phyloP scores from a whole-genome alignment of 1,139 yeast species.

The Kurtzmaniella quercitrusa region DNA sequence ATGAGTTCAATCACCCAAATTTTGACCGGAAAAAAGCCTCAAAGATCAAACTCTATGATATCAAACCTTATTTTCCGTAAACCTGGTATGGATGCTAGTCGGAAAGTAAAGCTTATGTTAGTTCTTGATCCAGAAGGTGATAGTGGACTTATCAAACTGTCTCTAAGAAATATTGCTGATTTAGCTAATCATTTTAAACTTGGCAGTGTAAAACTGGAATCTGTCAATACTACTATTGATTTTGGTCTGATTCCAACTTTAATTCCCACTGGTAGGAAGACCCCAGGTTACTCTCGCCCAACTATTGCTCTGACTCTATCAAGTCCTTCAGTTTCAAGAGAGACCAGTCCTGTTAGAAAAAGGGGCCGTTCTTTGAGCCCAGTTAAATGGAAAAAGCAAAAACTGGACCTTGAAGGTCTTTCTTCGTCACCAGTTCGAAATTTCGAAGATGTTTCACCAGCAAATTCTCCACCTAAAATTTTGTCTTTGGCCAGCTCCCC shows the following conservation, averaged over 20 bases:
- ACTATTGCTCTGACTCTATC: conserved; percentile 23
- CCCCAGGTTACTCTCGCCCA: conserved; percentile 31
- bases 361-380: conserved; percentile 5
- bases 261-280: background rate
- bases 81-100: conserved; percentile 7
- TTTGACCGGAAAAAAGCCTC: conserved; percentile 10
- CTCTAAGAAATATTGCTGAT: conserved; percentile 23
- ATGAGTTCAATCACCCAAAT: conserved; percentile 28
- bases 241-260: background rate
- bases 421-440: background rate
- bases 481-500: background rate
- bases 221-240: background rate
- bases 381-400: conserved; percentile 1
- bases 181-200: conserved; percentile 17
- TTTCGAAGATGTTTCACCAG: background rate
- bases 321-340: conserved; percentile 1
- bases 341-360: background rate
- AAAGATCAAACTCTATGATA: conserved; percentile 23
- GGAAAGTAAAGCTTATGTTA: conserved; percentile 20
- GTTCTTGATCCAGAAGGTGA: conserved; percentile 28
- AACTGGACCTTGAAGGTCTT: background rate
- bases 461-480: background rate
- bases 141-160: conserved; percentile 20
- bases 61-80: conserved; percentile 26
- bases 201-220: background rate